phyloP scores from a whole-genome alignment of 345 rosid genomes.

The Trapa bicornis region DNA sequence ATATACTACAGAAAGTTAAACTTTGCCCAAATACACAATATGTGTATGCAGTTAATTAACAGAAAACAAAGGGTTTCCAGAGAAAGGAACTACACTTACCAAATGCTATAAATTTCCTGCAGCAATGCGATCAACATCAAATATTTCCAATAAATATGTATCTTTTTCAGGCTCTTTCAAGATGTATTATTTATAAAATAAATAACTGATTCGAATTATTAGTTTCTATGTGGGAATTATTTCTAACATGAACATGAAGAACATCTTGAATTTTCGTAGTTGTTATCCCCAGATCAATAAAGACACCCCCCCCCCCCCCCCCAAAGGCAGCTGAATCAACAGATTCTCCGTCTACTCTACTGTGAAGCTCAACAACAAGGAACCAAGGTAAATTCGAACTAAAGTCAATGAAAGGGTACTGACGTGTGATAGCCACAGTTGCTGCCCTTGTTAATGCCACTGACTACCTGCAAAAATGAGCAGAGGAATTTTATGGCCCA shows the following conservation, averaged over 20 bases:
- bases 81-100: not conserved
- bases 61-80: not conserved
- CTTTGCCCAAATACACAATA: not conserved
- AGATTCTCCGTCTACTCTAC: not conserved
- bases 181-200: no score
- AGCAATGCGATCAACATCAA: not conserved
- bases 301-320: no score
- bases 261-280: no score
- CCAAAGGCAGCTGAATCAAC: not conserved
- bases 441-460: not conserved
- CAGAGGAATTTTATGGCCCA: not conserved
- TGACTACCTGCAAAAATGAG: not conserved
- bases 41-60: not conserved
- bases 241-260: no score
- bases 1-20: not conserved
- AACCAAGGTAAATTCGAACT: not conserved
- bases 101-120: not conserved
- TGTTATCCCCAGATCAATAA: no score
- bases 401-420: not conserved
- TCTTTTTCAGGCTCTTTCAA: not conserved
- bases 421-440: slow-evolving; percentile 2
- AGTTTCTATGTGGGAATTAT: no score
- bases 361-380: not conserved
- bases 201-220: no score
- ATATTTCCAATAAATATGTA: not conserved